Conservation (phyloP, 176 grass and related monocot genomes). For the Coix lacrymajobi region DNA sequence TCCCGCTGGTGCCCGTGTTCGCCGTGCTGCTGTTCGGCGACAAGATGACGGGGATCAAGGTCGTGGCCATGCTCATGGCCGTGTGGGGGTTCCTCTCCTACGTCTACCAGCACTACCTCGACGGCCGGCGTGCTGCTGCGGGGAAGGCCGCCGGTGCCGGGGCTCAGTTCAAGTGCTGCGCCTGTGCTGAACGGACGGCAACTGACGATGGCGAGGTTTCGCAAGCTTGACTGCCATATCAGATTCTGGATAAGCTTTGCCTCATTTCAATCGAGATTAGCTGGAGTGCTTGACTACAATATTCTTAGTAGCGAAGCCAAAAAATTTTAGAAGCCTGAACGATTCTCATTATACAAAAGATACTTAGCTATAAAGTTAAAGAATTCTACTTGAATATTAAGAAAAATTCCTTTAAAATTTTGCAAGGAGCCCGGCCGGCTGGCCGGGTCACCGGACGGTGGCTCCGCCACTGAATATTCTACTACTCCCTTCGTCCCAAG, state of each 20-base stretch:
- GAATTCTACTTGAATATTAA: too few relatives aligned
- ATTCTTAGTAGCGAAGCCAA: too few relatives aligned
- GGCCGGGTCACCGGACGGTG: too few relatives aligned
- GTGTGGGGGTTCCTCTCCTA: slow-evolving; percentile 74
- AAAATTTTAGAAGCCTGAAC: too few relatives aligned
- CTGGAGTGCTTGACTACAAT: neutral
- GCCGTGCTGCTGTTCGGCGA: slow-evolving; percentile 70
- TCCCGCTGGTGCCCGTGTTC: slow-evolving; percentile 63
- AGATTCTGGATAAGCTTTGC: neutral
- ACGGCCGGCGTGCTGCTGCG: slow-evolving; percentile 5
- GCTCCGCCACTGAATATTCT: too few relatives aligned
- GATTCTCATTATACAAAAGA: too few relatives aligned
- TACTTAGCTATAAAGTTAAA: too few relatives aligned
- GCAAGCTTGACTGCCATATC: neutral
- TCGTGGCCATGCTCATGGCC: slow-evolving; percentile 64
- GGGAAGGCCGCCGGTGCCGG: neutral
- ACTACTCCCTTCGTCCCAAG: too few relatives aligned
- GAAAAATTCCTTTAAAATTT: too few relatives aligned
- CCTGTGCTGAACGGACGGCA: neutral
- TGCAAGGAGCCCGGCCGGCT: too few relatives aligned
- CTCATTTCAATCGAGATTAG: neutral
- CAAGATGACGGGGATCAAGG: slow-evolving; percentile 64
- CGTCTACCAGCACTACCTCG: slow-evolving; percentile 69
- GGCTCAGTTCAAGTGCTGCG: neutral
- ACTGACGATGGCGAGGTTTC: neutral